These are phyloP conservation scores for Macadamia tetraphylla DNA, from an alignment of 164 flowering plant species.

Conservation along the genomic window DNA sequence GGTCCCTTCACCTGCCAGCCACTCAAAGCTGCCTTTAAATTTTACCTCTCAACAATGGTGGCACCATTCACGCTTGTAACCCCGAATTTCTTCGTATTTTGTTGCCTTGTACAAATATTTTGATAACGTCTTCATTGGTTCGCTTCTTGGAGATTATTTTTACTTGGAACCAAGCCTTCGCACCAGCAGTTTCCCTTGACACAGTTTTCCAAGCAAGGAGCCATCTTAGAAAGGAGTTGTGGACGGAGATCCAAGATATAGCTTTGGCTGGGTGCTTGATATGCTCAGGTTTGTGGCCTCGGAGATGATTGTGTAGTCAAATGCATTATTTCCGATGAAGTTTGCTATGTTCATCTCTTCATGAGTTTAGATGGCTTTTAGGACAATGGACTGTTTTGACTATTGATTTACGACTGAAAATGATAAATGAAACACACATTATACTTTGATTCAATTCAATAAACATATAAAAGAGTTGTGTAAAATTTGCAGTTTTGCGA, in stretches of 20 bases:
- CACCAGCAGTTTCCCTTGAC: background rate
- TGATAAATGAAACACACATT: background rate
- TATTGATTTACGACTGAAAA: too few relatives aligned
- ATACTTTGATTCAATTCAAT: background rate
- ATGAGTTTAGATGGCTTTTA: too few relatives aligned
- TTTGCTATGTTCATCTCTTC: background rate
- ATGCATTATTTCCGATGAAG: background rate
- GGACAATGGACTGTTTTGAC: too few relatives aligned
- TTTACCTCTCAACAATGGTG: background rate
- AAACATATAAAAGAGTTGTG: background rate
- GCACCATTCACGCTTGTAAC: conserved; percentile 14
- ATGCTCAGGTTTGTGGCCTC: background rate
- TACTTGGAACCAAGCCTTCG: background rate
- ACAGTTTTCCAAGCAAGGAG: background rate
- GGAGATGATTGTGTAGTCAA: background rate
- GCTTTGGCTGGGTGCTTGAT: background rate
- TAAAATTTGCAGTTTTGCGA: background rate
- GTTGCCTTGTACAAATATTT: conserved; percentile 6
- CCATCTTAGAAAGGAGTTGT: background rate
- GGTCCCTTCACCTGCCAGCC: background rate
- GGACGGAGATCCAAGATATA: background rate
- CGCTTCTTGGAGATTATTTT: conserved; percentile 9
- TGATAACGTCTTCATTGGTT: conserved; percentile 3
- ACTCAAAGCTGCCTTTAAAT: background rate
- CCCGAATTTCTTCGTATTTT: background rate